Evolutionary conservation across 2,329 filamentous ascomycete species (phyloP).

Genomic region (Aspergillus uvarum): DNA sequence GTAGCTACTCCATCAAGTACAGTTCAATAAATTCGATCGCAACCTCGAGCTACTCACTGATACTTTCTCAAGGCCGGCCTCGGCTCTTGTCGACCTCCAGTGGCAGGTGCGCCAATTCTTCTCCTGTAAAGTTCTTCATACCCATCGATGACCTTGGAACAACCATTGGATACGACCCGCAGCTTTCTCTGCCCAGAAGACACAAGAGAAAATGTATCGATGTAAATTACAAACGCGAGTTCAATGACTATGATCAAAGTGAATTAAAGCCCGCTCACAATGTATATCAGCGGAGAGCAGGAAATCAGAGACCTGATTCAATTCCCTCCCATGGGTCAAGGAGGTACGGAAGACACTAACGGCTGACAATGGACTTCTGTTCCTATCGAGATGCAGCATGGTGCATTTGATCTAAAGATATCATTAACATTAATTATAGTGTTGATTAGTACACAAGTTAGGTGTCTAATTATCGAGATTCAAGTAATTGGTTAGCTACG

Average conservation of each 20-base stretch:
- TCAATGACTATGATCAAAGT: neutral
- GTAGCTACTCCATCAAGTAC: neutral
- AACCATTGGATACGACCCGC: too few relatives aligned
- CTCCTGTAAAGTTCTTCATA: too few relatives aligned
- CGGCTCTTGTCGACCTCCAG: too few relatives aligned
- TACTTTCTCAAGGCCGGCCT: too few relatives aligned
- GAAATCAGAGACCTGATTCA: neutral
- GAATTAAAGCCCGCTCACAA: neutral
- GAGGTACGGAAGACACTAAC: too few relatives aligned
- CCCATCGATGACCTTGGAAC: too few relatives aligned
- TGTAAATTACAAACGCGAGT: neutral
- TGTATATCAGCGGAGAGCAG: neutral
- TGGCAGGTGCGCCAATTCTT: too few relatives aligned
- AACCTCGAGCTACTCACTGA: too few relatives aligned
- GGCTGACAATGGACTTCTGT: neutral
- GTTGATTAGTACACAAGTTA: neutral
- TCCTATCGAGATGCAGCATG: conserved; percentile 2
- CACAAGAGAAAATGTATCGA: neutral
- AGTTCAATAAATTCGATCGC: neutral
- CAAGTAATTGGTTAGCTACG: neutral
- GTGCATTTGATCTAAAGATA: neutral
- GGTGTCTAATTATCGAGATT: too few relatives aligned
- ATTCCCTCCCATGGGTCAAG: neutral
- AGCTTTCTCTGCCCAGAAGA: neutral
- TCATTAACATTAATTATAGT: neutral